A percentile compares a stretch with the other conserved stretches of the same genome.
phyloP scores from a whole-genome alignment of 345 rosid species.

The Gossypium anomalum region DNA sequence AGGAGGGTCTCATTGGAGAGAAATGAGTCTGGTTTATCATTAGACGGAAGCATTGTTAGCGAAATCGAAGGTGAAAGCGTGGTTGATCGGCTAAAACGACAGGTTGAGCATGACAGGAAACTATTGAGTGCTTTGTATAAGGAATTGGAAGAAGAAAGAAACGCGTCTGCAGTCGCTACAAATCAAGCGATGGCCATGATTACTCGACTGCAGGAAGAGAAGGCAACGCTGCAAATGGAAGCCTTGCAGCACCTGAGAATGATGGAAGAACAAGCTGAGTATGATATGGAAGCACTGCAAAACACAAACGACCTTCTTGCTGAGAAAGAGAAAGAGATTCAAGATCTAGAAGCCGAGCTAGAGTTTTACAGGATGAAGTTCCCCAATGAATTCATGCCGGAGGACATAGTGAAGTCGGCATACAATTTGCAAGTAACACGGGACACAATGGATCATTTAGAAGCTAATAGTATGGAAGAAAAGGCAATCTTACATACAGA shows the following conservation, averaged over 20 bases:
- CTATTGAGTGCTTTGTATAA: conserved; percentile 49
- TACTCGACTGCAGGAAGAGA: conserved; percentile 93
- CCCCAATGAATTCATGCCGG: conserved; percentile 26
- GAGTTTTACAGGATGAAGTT: conserved; percentile 54
- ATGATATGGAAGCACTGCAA: conserved; percentile 90
- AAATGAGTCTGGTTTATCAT: conserved; percentile 77
- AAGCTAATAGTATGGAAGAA: conserved; percentile 18
- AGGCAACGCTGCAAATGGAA: conserved; percentile 86
- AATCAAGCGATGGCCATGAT: conserved; percentile 99
- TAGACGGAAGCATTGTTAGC: conserved; percentile 69
- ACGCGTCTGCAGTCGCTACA: conserved; percentile 72
- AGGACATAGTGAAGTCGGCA: conserved; percentile 14
- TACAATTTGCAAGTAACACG: conserved; percentile 17
- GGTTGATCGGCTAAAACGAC: conserved; percentile 72
- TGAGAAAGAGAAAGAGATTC: conserved; percentile 77
- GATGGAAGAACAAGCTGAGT: conserved; percentile 79
- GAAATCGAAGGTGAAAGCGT: conserved; percentile 88
- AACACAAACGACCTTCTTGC: conserved; percentile 68
- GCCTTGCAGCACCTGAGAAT: conserved; percentile 83
- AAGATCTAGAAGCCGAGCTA: conserved; percentile 82
- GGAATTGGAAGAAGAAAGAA: conserved; percentile 97
- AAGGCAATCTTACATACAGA: background rate
- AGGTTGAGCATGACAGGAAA: conserved; percentile 74
- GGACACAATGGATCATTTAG: conserved; percentile 19
- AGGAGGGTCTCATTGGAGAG: conserved; percentile 74